Evolutionary conservation across 176 grass and related monocot genomes (phyloP).

Genomic region (Zoysia japonica): DNA sequence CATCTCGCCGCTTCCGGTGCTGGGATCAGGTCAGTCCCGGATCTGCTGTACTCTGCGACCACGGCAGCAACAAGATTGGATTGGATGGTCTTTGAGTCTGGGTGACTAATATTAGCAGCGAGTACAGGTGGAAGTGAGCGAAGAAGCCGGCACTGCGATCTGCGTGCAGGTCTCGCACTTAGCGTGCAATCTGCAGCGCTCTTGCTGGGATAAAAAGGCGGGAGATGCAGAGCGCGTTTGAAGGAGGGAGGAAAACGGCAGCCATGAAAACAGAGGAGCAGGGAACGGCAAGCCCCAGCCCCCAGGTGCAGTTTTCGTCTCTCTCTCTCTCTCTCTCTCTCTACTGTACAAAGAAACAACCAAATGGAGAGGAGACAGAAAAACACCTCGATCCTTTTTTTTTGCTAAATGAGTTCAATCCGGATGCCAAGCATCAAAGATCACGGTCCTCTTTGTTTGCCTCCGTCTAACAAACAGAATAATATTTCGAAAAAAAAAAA

Average conservation of each 20-base stretch:
- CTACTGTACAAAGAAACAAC: background rate
- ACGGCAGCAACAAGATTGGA: background rate
- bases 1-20: slow-evolving; percentile 26
- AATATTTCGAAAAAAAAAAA: too few species aligned
- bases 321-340: too few species aligned
- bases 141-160: background rate
- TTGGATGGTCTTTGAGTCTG: too few species aligned
- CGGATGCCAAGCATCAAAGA: background rate
- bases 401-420: background rate
- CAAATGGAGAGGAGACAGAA: background rate
- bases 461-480: too few species aligned
- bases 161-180: background rate
- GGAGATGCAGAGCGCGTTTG: background rate
- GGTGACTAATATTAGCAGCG: background rate
- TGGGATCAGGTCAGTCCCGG: background rate
- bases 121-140: background rate
- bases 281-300: background rate
- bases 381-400: background rate
- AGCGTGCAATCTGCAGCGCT: background rate
- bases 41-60: too few species aligned
- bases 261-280: background rate
- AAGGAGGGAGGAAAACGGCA: background rate
- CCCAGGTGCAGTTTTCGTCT: background rate
- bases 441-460: background rate
- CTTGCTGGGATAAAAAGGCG: slow-evolving; percentile 1